phyloP scores from a whole-genome alignment of 352 stramenopile genomes.

The Pythium rhizo-oryzae region DNA sequence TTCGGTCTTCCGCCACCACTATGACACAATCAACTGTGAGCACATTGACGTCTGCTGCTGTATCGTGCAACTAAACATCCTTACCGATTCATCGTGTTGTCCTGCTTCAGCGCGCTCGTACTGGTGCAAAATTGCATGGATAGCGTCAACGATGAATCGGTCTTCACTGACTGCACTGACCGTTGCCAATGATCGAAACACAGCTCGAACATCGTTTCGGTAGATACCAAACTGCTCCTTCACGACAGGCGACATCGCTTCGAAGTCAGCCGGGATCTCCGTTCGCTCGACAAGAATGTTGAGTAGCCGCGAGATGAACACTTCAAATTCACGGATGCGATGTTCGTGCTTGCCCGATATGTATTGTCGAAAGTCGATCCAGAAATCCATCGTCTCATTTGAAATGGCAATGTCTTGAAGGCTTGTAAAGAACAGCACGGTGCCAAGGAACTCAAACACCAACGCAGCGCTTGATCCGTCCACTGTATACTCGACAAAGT shows the following conservation, averaged over 20 bases:
- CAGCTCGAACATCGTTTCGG: slow-evolving; percentile 73
- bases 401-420: slow-evolving; percentile 66
- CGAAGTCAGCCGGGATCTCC: slow-evolving; percentile 60
- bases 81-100: slow-evolving; percentile 30
- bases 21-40: not conserved
- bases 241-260: slow-evolving; percentile 43
- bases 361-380: slow-evolving; percentile 78
- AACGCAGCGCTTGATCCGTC: slow-evolving; percentile 59
- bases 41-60: too few relatives aligned
- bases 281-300: slow-evolving; percentile 72
- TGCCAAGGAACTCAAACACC: slow-evolving; percentile 78
- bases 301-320: slow-evolving; percentile 73
- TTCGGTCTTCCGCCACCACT: slow-evolving; percentile 80
- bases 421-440: slow-evolving; percentile 68
- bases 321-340: slow-evolving; percentile 68
- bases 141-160: slow-evolving; percentile 73
- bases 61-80: slow-evolving; percentile 5
- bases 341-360: slow-evolving; percentile 77
- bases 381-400: slow-evolving; percentile 85
- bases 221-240: slow-evolving; percentile 72
- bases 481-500: slow-evolving; percentile 81
- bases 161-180: slow-evolving; percentile 71
- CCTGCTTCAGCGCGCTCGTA: slow-evolving; percentile 61
- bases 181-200: slow-evolving; percentile 77
- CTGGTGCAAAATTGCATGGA: slow-evolving; percentile 72